A percentile compares a stretch with the other conserved stretches of the same genome.
phyloP scores from a whole-genome alignment of 2,329 filamentous ascomycete species.

The Trichoderma cornu-damae region DNA sequence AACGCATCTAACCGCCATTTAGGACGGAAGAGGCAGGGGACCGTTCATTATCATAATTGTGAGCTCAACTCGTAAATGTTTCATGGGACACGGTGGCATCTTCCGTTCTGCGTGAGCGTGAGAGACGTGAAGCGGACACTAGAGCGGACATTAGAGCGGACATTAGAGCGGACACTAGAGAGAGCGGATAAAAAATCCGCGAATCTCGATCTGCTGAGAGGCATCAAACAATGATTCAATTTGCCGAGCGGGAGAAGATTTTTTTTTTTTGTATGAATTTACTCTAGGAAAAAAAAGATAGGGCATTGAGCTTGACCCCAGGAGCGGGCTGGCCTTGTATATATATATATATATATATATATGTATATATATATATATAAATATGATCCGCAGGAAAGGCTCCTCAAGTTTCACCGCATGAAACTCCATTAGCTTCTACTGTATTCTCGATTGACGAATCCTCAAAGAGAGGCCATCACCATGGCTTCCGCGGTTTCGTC shows the following conservation, averaged over 20 bases:
- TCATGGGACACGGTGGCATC: background rate
- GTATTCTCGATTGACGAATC: background rate
- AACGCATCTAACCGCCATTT: background rate
- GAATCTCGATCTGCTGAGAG: background rate
- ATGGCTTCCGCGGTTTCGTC: background rate
- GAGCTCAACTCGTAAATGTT: constrained; percentile 1
- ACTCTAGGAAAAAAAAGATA: too few species aligned
- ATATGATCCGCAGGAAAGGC: too few species aligned
- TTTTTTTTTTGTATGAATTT: too few species aligned
- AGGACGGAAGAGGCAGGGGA: background rate
- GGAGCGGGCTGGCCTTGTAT: background rate
- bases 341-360: too few species aligned
- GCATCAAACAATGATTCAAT: background rate
- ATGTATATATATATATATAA: too few species aligned
- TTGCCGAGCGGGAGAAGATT: background rate
- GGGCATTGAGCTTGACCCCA: background rate
- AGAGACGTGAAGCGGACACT: too few species aligned
- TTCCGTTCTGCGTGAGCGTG: too few species aligned
- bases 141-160: background rate
- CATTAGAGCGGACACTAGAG: background rate
- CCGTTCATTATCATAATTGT: background rate
- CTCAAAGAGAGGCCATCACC: background rate
- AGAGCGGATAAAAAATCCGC: background rate
- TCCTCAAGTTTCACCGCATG: background rate
- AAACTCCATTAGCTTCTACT: background rate